Base-by-base conservation (phyloP, 2,329 filamentous ascomycete species). In the Calonectria pseudoreteaudii region DNA sequence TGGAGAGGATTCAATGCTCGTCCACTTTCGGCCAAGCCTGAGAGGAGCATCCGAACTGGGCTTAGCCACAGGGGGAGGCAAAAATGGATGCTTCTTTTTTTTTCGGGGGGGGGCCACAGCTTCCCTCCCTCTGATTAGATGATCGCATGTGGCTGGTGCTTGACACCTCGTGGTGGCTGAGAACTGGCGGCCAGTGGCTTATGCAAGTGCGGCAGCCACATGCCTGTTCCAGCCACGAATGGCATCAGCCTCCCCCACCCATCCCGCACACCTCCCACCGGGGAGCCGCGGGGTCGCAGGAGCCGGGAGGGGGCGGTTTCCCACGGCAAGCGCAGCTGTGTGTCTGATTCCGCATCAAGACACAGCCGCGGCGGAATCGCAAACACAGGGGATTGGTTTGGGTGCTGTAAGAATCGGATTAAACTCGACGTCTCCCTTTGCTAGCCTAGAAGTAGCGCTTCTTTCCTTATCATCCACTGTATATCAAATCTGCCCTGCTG, bases 231-330 rank as follows among this genome's bases (percentile, higher is more conserved):
- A 68, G 52, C 53, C 38, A 60, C 66, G 47, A 30, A 38, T 44
- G n/a, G 64, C 64, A 58, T 70, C 78, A 80, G 77, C 78, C 77
- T 80, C 78, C 76, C 77, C 78, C 78, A 77, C 78, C 73, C 74
- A 71, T 68, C 23, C 50, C 68, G 74, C 77, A 74, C 56, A 66
- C n/a, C 18, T 47, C 56, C 60, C 68, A 47, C 68, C 72, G 56
- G 67, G 44, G 56, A 47, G 49, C 65, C 50, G 60, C 62, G 56
- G 50, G 65, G 47, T 56, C 49, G 77, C 72, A 68, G 75, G 71
- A 71, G 50, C 73, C 78, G 75, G 79, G 74, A 79, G 75, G 73
- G 74, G 74, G 77, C 79, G 79, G 79, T 76, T 80, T 80, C 71
- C 75, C 73, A 72, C 79, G 79, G 77, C 74, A 66, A 74, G 71